Evolutionary conservation across 2,329 filamentous ascomycete species (phyloP), one percentile per base, ranked within the genome.

Genomic region (Penicillium paneum): DNA sequence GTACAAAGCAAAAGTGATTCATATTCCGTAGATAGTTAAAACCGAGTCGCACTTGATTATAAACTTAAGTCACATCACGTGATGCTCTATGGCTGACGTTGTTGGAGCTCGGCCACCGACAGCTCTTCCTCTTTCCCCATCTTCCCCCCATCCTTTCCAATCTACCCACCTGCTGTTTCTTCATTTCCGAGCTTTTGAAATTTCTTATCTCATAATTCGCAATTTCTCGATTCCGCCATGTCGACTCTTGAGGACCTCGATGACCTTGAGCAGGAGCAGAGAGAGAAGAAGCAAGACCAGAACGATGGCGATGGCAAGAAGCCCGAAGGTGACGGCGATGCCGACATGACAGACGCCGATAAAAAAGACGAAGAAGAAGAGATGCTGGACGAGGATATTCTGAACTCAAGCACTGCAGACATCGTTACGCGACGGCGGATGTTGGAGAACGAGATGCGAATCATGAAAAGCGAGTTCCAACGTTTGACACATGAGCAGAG

Each of bases 381-480:
- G 64, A 83, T 92, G 51, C 83, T 99, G 61, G 93, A 97, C 75
- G 87, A 93, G 52, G 94, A 99, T 79, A 93, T 99, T 67, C 84
- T 97, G 57, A 88, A 85, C 73, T 87, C 95, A 66, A 93, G 88
- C 80, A 97, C 94, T 79, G 86, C 91, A 79, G 94, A 99, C 78
- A 95, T 99, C 69, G 82, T 90, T 68, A 96, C 91, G 67, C 85
- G 94, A 74, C 89, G 87, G 80, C 87, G 92, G 70, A 83, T 99
- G 71, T 81, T 99, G 63, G 94, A 99, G 77, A 99, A 99, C 76
- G 94, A 99, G 76, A 89, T 94, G 69, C 85, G 94, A 68, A 97
- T 99, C 77, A 97, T 99, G 91, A 93, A 89, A 82, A 96, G 91
- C 81, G 94, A 99, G 76, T 91, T 86, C 67, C 92, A 96, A 72